Evolutionary conservation across 768 basidiomycete species (phyloP).

Genomic region (Pleurotus platypus): DNA sequence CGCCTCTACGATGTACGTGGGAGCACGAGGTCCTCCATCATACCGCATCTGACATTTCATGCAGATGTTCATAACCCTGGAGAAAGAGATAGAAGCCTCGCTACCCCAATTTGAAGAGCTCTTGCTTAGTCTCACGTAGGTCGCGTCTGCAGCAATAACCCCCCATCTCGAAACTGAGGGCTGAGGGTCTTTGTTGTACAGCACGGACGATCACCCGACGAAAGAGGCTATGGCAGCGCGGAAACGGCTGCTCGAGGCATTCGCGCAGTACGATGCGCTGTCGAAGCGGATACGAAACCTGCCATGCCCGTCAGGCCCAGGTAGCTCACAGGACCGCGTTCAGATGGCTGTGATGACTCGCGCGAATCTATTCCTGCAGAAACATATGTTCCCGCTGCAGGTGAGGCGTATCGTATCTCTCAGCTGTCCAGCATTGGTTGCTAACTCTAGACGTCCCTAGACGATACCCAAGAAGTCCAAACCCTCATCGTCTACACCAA

Average conservation of each 20-base stretch:
- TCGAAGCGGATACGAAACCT: constrained; percentile 80
- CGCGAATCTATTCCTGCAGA: constrained; percentile 79
- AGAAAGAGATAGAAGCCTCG: constrained; percentile 86
- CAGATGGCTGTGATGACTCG: constrained; percentile 77
- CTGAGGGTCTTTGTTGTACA: constrained; percentile 11
- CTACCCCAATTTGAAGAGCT: constrained; percentile 90
- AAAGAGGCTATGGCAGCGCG: constrained; percentile 69
- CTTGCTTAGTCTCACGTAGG: constrained; percentile 64
- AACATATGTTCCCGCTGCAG: constrained; percentile 87
- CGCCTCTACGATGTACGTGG: constrained; percentile 67
- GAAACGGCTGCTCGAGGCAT: constrained; percentile 80
- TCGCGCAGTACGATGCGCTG: constrained; percentile 85
- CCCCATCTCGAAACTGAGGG: not conserved
- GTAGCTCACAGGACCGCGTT: constrained; percentile 78
- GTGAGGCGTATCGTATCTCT: constrained; percentile 27
- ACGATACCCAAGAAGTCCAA: constrained; percentile 43
- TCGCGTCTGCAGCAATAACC: not conserved
- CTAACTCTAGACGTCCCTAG: constrained; percentile 18
- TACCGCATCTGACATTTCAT: not conserved
- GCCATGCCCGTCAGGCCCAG: constrained; percentile 55
- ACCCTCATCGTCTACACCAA: constrained; percentile 3
- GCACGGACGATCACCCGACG: constrained; percentile 47
- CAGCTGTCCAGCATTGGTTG: not conserved
- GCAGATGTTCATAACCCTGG: constrained; percentile 68
- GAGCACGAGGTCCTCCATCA: not conserved